Evolutionary conservation across 225 moss, liverwort and hornwort species (phyloP), one percentile per base, ranked within the genome.

Genomic region (Thuidium tamariscinum): DNA sequence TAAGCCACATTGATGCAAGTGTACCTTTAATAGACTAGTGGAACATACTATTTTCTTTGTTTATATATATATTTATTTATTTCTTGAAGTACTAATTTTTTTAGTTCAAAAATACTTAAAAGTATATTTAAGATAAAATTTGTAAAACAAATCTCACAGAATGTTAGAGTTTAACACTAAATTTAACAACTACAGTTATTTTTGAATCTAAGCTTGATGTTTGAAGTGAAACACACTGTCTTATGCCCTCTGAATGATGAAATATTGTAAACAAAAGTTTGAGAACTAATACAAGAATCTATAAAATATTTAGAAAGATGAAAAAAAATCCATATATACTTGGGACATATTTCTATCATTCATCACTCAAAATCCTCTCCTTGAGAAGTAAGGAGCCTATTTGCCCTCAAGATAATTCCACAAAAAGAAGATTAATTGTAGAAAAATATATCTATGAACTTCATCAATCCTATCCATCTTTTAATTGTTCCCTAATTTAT

Each of bases 171-270:
- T 69, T 15, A 41, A 69, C 15, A 25, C 2, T 41, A 0, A 41
- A 41, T 8, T 37, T 0, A 68, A 68, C 23, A 68, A 68, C 4
- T 1, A 25, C 41, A 8, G 36, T 68, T 68, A 8, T 68, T 44
- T 27, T 44, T 27, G 3, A 27, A 16, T 5, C 3, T 71, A 16
- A 71, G 3, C 5, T 16, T 29, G 7, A 1, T 25, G 15, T 9
- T 26, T 70, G 1, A 69, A 0, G 8, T 4, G 3, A 69, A 41
- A 25, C 1, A 15, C 14, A 15, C 8, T n/a, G n/a, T n/a, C n/a
- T 41, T 14, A 2, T 0, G 0, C 3, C 13, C 2, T 68, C 23
- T 25, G 25, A 69, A 26, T 2, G 0, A 15, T 26, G 5, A 5
- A 41, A 41, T 15, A 8, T 41, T 41, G 4, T 2, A 69, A 8